phyloP scores from a whole-genome alignment of 148 eudicot species.

The Rhododendron williamsianum region DNA sequence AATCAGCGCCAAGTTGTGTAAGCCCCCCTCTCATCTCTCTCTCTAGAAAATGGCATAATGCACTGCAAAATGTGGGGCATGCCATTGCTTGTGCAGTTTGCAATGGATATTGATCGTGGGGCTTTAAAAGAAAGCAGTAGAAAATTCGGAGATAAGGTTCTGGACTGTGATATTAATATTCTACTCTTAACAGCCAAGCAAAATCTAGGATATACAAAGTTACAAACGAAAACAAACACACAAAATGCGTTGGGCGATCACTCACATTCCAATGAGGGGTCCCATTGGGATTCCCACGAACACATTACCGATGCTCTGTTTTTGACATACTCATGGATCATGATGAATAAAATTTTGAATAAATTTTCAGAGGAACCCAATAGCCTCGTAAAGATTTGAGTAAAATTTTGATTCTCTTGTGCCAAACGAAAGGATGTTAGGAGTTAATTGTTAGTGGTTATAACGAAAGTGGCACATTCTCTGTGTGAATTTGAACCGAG shows the following conservation, averaged over 20 bases:
- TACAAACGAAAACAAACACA: not conserved
- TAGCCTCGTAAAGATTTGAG: no score
- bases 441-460: no score
- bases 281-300: not conserved
- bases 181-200: not conserved
- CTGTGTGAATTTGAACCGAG: no score
- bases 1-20: constrained; percentile 79
- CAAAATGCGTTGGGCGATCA: not conserved
- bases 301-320: not conserved
- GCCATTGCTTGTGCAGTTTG: not conserved
- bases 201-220: not conserved
- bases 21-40: constrained; percentile 16
- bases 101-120: not conserved
- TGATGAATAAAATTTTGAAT: no score
- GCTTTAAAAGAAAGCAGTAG: not conserved
- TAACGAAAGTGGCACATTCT: no score
- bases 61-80: not conserved
- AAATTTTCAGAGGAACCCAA: no score
- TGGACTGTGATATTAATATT: not conserved
- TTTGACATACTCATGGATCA: not conserved
- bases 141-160: not conserved
- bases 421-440: no score
- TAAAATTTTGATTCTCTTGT: no score
- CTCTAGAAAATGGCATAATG: not conserved
- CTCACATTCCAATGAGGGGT: not conserved